These are phyloP conservation scores for Mycena alexandri DNA, from an alignment of 768 basidiomycete genomes.

Conservation along the genomic window DNA sequence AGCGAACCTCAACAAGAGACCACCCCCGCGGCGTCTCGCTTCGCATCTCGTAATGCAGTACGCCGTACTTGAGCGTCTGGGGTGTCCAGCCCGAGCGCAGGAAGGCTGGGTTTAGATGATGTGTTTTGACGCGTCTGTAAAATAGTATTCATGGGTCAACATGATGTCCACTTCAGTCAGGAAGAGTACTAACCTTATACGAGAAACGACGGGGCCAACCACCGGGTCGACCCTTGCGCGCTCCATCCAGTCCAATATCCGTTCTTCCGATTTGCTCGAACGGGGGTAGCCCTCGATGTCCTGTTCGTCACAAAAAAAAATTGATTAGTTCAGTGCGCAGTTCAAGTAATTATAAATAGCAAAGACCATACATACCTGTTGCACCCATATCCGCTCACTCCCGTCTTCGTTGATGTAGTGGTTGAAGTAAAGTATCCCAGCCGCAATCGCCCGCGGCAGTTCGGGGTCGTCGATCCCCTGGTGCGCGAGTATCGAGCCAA, in stretches of 20 bases:
- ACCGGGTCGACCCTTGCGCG: conserved; percentile 10
- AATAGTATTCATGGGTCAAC: too few species aligned
- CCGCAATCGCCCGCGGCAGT: neutral
- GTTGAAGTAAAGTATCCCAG: conserved; percentile 5
- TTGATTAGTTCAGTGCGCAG: neutral
- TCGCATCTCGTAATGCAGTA: neutral
- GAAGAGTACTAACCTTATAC: conserved; percentile 4
- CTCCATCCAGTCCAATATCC: conserved; percentile 17
- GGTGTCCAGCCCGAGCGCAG: conserved; percentile 24
- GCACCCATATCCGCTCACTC: conserved; percentile 20
- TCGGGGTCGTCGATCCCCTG: conserved; percentile 2
- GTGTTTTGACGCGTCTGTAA: conserved; percentile 6
- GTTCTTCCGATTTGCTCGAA: neutral
- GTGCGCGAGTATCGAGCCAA: neutral
- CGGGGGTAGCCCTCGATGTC: neutral
- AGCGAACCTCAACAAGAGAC: conserved; percentile 7
- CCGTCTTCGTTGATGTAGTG: conserved; percentile 23
- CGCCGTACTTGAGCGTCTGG: conserved; percentile 24
- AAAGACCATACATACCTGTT: neutral
- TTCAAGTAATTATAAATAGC: neutral
- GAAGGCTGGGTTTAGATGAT: conserved; percentile 5
- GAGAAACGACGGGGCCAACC: conserved; percentile 6
- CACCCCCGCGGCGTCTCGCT: conserved; percentile 1
- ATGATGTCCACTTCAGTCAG: neutral
- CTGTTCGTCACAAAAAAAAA: neutral